Base-by-base conservation (phyloP, 2,329 filamentous ascomycete genomes). In the Phyllosticta citriasiana region DNA sequence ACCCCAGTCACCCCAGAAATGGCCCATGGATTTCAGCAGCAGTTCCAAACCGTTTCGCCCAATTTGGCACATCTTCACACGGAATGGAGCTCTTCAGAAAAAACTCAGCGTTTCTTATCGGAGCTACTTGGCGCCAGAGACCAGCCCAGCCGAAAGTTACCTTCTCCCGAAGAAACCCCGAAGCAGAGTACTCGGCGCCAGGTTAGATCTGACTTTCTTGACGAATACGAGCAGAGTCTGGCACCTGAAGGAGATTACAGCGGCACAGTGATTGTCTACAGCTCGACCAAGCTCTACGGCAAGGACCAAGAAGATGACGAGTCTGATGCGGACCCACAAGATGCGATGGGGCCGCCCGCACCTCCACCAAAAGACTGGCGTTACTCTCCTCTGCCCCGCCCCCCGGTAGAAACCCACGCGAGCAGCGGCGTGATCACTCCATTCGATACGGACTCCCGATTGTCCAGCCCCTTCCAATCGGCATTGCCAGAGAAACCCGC, bases 21-120 rank as follows among this genome's bases (percentile, higher is more conserved):
- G 35, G 77, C 73, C 25, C 73, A 71, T 27, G 66, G 71, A 16
- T 73, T 74, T 10, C 71, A 72, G 62, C 67, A 72, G 53, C 74
- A 78, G 62, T 70, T 78, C 4, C 73, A 79, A 50, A 73, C 75
- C 5, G 73, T 77, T n/a, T 80, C 80, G 10, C 80, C 81, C 14
- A 77, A 78, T 57, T 69, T 84, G 59, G 80, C 79, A n/a, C 78
- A 78, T 64, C 75, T 80, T 62, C 78, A 78, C 7, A 55, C 57
- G 9, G 55, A 55, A n/a, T 84, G 80, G 78, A 79, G 81, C 57
- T 79, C 80, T 1, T 80, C 79, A 61, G 79, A 80, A 61, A 79
- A 80, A 2, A 81, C 79, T 2, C 79, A 81, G 63, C 74, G n/a
- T 84, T 82, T 67, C 69, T 84, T 4, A 77, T 81, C 40, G 12